Percentiles rank a stretch among this genome's conserved stretches.
Evolutionary conservation across 2,329 filamentous ascomycete genomes (phyloP).

Genomic region (Blastomyces parvus): DNA sequence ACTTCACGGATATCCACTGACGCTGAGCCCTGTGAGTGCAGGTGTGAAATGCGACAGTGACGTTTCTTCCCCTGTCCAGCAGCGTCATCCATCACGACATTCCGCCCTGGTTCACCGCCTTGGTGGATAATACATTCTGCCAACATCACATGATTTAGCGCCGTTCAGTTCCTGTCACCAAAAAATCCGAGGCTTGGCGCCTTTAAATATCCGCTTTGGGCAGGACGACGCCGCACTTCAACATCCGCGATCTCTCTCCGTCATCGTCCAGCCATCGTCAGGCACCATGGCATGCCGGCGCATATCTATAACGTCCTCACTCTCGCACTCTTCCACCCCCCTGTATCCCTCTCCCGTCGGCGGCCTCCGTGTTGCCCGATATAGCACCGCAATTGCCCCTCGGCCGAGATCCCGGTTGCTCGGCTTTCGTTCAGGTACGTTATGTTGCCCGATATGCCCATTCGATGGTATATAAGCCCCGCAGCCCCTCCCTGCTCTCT

Average conservation of each 20-base stretch:
- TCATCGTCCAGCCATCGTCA: neutral
- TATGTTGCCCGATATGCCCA: neutral
- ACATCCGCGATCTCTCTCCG: too few relatives aligned
- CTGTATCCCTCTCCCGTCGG: conserved; percentile 11
- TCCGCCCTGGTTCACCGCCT: too few relatives aligned
- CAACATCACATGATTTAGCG: neutral
- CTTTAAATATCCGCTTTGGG: neutral
- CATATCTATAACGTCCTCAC: neutral
- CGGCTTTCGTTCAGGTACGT: neutral
- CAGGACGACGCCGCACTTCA: neutral
- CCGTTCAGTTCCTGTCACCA: too few relatives aligned
- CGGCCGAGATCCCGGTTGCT: neutral
- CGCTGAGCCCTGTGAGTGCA: too few relatives aligned
- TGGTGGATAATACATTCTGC: neutral
- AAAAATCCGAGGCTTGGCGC: too few relatives aligned
- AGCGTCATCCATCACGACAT: too few relatives aligned
- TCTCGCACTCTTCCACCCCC: conserved; percentile 9
- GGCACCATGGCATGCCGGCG: neutral
- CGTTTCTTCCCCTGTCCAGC: too few relatives aligned
- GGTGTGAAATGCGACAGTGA: neutral
- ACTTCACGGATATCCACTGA: too few relatives aligned
- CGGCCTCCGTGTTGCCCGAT: neutral
- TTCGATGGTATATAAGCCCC: neutral
- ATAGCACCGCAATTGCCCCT: neutral
- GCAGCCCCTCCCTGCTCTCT: neutral